phyloP scores from a whole-genome alignment of 441 rosid genomes.

The Populus hybrid region DNA sequence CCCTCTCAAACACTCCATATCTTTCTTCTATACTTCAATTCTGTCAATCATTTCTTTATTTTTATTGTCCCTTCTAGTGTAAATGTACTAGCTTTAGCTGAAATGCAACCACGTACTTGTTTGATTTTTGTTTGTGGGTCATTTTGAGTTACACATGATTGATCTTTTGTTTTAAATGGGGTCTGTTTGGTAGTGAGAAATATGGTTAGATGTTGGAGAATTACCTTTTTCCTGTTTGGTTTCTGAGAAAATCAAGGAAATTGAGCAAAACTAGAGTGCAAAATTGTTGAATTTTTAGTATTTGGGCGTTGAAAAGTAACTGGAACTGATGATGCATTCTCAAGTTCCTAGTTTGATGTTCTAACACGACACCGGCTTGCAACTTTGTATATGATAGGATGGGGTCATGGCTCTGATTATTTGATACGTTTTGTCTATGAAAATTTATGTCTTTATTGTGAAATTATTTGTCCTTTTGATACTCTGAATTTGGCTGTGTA shows the following conservation, averaged over 20 bases:
- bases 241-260: background rate
- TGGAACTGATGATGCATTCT: background rate
- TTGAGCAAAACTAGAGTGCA: background rate
- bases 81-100: background rate
- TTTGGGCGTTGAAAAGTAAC: background rate
- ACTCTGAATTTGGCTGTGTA: constrained; percentile 13
- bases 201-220: background rate
- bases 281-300: background rate
- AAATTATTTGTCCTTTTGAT: constrained; percentile 10
- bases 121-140: background rate
- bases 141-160: background rate
- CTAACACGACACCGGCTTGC: background rate
- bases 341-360: background rate
- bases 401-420: background rate
- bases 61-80: background rate
- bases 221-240: background rate
- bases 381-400: background rate
- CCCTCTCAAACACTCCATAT: background rate
- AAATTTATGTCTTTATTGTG: background rate
- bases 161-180: background rate
- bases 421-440: background rate
- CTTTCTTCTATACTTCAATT: constrained; percentile 1
- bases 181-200: background rate
- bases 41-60: background rate
- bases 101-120: background rate